Base-by-base conservation (phyloP, 768 basidiomycete genomes). In the Tricholoma terreum region DNA sequence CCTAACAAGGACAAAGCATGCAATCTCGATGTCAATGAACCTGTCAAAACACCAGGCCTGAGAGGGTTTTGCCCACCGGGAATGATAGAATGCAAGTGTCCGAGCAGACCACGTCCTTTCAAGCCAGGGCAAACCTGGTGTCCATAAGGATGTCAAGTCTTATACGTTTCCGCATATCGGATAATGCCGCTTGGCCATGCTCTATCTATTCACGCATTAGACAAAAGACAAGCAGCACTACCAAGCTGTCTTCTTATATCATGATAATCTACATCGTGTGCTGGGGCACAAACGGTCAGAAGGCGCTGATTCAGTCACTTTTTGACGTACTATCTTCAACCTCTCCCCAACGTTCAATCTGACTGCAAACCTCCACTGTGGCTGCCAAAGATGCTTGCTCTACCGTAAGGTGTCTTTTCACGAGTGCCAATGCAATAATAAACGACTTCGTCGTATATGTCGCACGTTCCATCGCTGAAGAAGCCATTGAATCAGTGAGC, bases 281-380 rank as follows among this genome's bases (percentile, higher is more conserved):
- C 96, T 99, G 42, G 52, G 42, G 33, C 33, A 35, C 15, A 31
- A 30, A 54, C 22, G 48, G 31, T 65, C 46, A 65, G 49, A 21
- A 55, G 48, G 57, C 30, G 21, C 51, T 48, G 46, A 31, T 31
- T 10, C 15, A 8, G 27, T 30, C 27, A 54, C 50, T 61, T 21
- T 43, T 33, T 21, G 30, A 79, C 97, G 79, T 66, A 98, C 96
- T 92, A 70, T 98, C 97, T 77, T 98, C 97, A 0, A 99, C 97
- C 74, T 98, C 96, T n/a, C 97, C 97, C 97, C 97, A 99, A 50
- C 87, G 81, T 71, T 95, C 85, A 58, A 98, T 98, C 75, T 98
- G 96, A 69, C 93, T 95, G 60, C 86, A 80, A 0, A 99, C 96
- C 73, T 99, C 97, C 7, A 96, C 95, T 52, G 89, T 88, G 6